Base-by-base conservation (phyloP, 2,329 filamentous ascomycete species). In the Helminthosporium solani region DNA sequence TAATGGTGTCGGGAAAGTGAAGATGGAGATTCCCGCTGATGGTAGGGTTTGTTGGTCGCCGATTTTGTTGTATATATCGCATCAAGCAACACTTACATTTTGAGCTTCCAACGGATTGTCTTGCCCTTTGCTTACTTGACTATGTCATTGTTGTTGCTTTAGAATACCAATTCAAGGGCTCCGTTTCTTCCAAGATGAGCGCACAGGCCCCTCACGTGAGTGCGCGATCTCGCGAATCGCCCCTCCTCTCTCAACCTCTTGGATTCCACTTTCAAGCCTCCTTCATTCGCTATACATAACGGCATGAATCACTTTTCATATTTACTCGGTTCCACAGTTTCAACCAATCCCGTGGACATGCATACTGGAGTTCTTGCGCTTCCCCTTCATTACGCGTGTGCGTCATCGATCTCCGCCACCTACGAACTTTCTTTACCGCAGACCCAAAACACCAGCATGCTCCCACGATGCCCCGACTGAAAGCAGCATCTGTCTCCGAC, bases 401-500 rank as follows among this genome's bases (percentile, higher is more conserved):
- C 61, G 61, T 63, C 61, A 64, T 61, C 48, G 56, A 62, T 56
- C 35, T 21, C 31, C 42, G 41, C 50, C 42, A 33, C 44, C 19
- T 19, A 41, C 36, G 27, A 9, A 21, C 35, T 14, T 38, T 38
- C 11, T 14, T 15, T 43, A 34, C 39, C 33, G 41, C 14, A 18
- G 23, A 16, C 30, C 19, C 28, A n/a, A 23, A 47, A 40, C 45
- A 49, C 33, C 21, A 54, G 33, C 39, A 59, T 59, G 52, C 47
- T 25, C 21, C 34, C 40, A 53, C 36, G 15, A 73, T 73, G 71
- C 63, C 62, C 25, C 70, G 64, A 40, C 34, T 75, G 42, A 73
- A 75, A 61, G 73, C 70, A 42, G 72, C 72, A 15, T 68, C 70
- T 7, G 71, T 75, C 9, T 75, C 73, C n/a, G 65, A 69, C 25